These are phyloP conservation scores for Triglochin maritima DNA, from an alignment of 106 monocot species.

Conservation along the genomic window DNA sequence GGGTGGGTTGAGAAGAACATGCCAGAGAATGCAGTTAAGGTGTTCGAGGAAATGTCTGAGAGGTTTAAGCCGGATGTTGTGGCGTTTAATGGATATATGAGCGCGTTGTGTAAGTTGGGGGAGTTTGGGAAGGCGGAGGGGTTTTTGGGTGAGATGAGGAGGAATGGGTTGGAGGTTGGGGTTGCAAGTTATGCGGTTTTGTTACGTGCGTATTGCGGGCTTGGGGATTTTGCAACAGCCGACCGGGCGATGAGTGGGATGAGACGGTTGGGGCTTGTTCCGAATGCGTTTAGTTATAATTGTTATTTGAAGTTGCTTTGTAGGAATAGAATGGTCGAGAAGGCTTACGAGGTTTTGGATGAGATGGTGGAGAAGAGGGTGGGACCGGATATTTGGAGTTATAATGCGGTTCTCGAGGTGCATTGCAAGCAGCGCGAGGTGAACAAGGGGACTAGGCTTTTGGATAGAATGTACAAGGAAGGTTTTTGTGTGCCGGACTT, in stretches of 20 bases:
- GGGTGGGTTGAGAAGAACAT: conserved; percentile 31
- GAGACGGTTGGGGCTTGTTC: conserved; percentile 23
- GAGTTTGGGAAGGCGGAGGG: conserved; percentile 30
- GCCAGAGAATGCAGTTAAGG: conserved; percentile 18
- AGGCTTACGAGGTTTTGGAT: conserved; percentile 53
- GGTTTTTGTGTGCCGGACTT: conserved; percentile 46
- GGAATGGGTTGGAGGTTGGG: conserved; percentile 34
- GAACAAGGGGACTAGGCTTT: conserved; percentile 50
- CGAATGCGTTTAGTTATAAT: conserved; percentile 78
- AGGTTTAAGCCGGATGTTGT: conserved; percentile 26
- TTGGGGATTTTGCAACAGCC: conserved; percentile 29
- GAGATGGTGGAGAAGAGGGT: conserved; percentile 46
- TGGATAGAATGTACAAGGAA: conserved; percentile 51
- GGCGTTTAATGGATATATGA: conserved; percentile 48
- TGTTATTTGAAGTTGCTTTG: conserved; percentile 50
- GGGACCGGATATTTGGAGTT: conserved; percentile 72
- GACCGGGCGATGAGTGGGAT: conserved; percentile 38
- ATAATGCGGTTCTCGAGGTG: conserved; percentile 46
- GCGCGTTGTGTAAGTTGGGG: conserved; percentile 37
- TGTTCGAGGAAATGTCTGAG: conserved; percentile 79
- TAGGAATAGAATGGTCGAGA: conserved; percentile 30
- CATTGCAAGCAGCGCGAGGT: conserved; percentile 68
- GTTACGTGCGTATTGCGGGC: conserved; percentile 44
- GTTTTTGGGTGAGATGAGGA: conserved; percentile 36
- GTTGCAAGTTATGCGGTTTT: conserved; percentile 46